phyloP scores from a whole-genome alignment of 129 eudicot genomes.

The Flaveria ramosissima region DNA sequence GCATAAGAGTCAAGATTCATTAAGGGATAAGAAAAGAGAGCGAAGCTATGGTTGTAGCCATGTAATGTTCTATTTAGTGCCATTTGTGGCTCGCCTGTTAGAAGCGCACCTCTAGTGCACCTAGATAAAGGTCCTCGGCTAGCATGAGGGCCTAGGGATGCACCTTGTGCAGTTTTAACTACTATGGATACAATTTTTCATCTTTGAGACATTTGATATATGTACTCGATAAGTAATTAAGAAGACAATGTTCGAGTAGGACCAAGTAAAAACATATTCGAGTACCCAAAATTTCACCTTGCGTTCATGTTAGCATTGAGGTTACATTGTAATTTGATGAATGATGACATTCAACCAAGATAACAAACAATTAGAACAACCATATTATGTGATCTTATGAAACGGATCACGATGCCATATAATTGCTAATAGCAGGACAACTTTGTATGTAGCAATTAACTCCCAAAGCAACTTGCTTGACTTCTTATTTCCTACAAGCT shows the following conservation, averaged over 20 bases:
- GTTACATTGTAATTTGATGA: slow-evolving; percentile 12
- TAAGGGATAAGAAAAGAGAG: slow-evolving; percentile 1
- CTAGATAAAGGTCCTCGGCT: neutral
- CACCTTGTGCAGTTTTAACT: neutral
- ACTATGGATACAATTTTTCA: neutral
- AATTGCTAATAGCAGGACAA: neutral
- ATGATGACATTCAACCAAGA: neutral
- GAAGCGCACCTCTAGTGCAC: neutral
- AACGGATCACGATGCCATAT: slow-evolving; percentile 1
- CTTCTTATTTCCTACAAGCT: neutral
- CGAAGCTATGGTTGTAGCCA: neutral
- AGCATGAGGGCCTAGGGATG: neutral
- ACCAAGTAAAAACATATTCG: slow-evolving; percentile 3
- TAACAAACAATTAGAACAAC: neutral
- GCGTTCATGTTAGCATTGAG: neutral
- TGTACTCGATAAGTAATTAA: neutral
- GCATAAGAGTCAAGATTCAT: neutral
- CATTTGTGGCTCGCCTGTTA: neutral
- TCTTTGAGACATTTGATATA: neutral
- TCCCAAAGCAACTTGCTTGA: slow-evolving; percentile 3
- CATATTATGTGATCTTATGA: slow-evolving; percentile 8
- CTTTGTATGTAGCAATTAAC: slow-evolving; percentile 5
- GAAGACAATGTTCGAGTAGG: neutral
- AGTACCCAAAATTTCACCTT: slow-evolving; percentile 14
- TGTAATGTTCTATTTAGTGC: neutral